Conservation (phyloP, 2,329 filamentous ascomycete genomes). For the Orbilia ellipsospora region DNA sequence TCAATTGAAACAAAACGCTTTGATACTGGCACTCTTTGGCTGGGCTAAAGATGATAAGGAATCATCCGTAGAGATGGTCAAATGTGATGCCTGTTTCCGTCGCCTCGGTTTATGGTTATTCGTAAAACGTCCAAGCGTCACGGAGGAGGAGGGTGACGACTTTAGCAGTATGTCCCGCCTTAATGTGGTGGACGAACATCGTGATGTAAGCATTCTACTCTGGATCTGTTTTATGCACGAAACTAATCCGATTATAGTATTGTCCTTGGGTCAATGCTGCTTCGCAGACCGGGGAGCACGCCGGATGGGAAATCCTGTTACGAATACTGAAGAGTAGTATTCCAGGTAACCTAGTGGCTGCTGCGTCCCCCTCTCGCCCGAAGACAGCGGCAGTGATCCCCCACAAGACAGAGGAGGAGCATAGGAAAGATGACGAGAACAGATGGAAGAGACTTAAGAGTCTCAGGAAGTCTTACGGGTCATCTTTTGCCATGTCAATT, state of each 20-base stretch:
- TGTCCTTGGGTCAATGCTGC: slow-evolving; percentile 79
- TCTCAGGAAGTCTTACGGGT: slow-evolving; percentile 58
- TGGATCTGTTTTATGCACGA: not conserved
- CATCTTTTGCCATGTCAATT: slow-evolving; percentile 54
- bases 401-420: slow-evolving; percentile 49
- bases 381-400: slow-evolving; percentile 43
- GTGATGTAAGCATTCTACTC: slow-evolving; percentile 66
- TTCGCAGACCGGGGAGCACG: slow-evolving; percentile 67
- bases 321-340: slow-evolving; percentile 63
- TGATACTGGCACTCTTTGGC: slow-evolving; percentile 77
- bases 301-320: slow-evolving; percentile 65
- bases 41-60: slow-evolving; percentile 76
- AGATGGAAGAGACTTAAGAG: slow-evolving; percentile 59
- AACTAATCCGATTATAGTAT: slow-evolving; percentile 65
- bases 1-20: slow-evolving; percentile 70
- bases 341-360: slow-evolving; percentile 56
- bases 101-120: slow-evolving; percentile 95
- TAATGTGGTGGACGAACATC: slow-evolving; percentile 77
- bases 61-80: slow-evolving; percentile 67
- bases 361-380: slow-evolving; percentile 43
- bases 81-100: slow-evolving; percentile 86
- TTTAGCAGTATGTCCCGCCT: slow-evolving; percentile 74
- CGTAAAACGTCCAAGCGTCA: slow-evolving; percentile 75
- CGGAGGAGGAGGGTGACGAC: slow-evolving; percentile 67
- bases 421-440: slow-evolving; percentile 56